Evolutionary conservation across 1,284 basidiomycete genomes (phyloP).

Genomic region (Marasmius sp.): DNA sequence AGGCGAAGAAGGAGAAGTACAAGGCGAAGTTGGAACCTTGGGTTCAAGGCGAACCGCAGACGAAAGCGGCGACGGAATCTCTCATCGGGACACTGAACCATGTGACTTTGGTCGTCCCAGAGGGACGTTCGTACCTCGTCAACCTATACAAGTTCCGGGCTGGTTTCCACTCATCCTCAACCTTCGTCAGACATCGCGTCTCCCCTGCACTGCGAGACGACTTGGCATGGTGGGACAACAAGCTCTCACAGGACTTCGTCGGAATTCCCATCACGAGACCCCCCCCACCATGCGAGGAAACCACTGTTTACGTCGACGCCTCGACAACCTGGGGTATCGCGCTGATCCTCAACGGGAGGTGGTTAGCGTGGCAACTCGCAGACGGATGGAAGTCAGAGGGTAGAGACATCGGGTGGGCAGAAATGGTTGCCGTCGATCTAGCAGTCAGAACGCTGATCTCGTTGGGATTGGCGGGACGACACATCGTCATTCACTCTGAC

Average conservation of each 20-base stretch:
- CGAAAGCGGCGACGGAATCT: background rate
- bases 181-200: background rate
- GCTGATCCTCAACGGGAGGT: constrained; percentile 18
- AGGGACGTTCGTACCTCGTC: constrained; percentile 3
- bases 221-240: constrained; percentile 8
- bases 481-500: constrained; percentile 21
- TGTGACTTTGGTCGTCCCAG: constrained; percentile 11
- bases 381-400: constrained; percentile 22
- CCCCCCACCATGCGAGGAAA: background rate
- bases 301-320: constrained; percentile 27
- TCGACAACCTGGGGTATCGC: constrained; percentile 24
- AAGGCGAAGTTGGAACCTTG: background rate
- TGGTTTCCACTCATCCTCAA: constrained; percentile 2
- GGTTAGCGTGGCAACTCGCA: constrained; percentile 24
- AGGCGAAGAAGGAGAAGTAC: constrained; percentile 21
- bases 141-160: constrained; percentile 12
- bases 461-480: background rate
- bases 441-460: constrained; percentile 10
- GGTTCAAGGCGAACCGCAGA: background rate
- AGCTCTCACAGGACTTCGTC: constrained; percentile 5
- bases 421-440: constrained; percentile 32
- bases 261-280: constrained; percentile 8
- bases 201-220: constrained; percentile 16
- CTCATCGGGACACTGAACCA: constrained; percentile 17
- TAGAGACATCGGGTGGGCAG: constrained; percentile 34